phyloP scores from a whole-genome alignment of 2,329 filamentous ascomycete genomes.

The Septoria petroselini region DNA sequence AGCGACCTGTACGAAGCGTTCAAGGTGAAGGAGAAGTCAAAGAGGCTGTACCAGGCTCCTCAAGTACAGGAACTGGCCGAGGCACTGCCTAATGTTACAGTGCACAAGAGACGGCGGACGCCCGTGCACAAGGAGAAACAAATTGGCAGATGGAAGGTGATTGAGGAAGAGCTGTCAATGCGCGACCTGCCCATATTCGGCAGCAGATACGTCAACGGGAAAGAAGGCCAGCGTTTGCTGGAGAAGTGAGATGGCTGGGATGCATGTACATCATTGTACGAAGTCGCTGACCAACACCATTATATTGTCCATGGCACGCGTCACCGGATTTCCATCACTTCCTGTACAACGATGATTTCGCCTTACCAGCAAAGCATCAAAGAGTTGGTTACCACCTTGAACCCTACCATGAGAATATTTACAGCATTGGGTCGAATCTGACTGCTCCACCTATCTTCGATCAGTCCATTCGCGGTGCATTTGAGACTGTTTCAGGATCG shows the following conservation, averaged over 20 bases:
- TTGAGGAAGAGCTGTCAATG: slow-evolving; percentile 65
- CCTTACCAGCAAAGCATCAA: too few relatives aligned
- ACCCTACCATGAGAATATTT: too few relatives aligned
- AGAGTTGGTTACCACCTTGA: too few relatives aligned
- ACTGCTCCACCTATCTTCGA: too few relatives aligned
- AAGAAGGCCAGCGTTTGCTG: slow-evolving; percentile 13
- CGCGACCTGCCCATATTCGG: slow-evolving; percentile 56
- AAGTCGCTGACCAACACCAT: too few relatives aligned
- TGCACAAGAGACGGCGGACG: slow-evolving; percentile 64
- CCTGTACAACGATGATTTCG: too few relatives aligned
- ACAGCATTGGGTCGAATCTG: too few relatives aligned
- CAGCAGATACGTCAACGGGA: slow-evolving; percentile 14
- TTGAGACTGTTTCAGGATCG: too few relatives aligned
- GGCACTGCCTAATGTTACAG: slow-evolving; percentile 65
- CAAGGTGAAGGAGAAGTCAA: slow-evolving; percentile 41
- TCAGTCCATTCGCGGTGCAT: too few relatives aligned
- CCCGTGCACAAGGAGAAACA: slow-evolving; percentile 68
- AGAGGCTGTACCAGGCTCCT: slow-evolving; percentile 62
- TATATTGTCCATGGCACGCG: too few relatives aligned
- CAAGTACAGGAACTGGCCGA: slow-evolving; percentile 47
- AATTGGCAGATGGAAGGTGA: slow-evolving; percentile 75
- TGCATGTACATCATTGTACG: slow-evolving; percentile 1
- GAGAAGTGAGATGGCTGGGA: slow-evolving; percentile 7
- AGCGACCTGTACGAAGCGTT: slow-evolving; percentile 40
- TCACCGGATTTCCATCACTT: too few relatives aligned